Base-by-base conservation (phyloP, 352 stramenopile genomes). In the Globisporangium nagaii region DNA sequence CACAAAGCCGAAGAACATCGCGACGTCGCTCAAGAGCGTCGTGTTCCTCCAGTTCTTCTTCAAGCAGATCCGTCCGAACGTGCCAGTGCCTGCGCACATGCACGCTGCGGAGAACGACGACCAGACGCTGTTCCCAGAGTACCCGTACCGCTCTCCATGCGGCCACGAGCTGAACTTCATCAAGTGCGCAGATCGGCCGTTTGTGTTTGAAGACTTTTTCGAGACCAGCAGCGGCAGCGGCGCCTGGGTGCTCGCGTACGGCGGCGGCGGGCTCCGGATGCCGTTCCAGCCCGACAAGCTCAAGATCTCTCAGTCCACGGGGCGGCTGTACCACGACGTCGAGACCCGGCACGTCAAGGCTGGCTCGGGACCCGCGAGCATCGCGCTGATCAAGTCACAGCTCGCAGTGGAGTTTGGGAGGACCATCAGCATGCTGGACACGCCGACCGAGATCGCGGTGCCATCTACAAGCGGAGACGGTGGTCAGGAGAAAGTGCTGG, bases 81-180 rank as follows among this genome's bases (percentile, higher is more conserved):
- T 17, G 0, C 44, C 30, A 27, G 63, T 2, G 49, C 28, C 4
- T 42, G 53, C 10, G 53, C 31, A 25, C 28, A 13, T 6, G 11
- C 44, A 8, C 31, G 5, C 8, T 13, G 17, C 8, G 12, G 2
- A 9, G 1, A 13, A 9, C 10, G 46, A 25, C 35, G 64, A 68
- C 2, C 35, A 54, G n/a, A 56, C 76, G 4, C 56, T 68, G 36
- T 81, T 90, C 36, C 58, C 85, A 12, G 81, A 91, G 52, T 92
- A 92, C 30, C 73, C 75, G 7, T 90, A 71, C 47, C 67, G 68
- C 13, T 93, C 83, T 1, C 83, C 83, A 6, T 93, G 83, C 30
- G 83, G 83, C 20, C 85, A 86, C 35, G 83, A 93, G 59, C 90
- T 88, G 72, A 93, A 93, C 58, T 91, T 86, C 54, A 91, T 93